Percentiles rank a stretch among this genome's conserved stretches.
phyloP scores from a whole-genome alignment of 129 eudicot genomes.

The Smallanthus sonchifolius region DNA sequence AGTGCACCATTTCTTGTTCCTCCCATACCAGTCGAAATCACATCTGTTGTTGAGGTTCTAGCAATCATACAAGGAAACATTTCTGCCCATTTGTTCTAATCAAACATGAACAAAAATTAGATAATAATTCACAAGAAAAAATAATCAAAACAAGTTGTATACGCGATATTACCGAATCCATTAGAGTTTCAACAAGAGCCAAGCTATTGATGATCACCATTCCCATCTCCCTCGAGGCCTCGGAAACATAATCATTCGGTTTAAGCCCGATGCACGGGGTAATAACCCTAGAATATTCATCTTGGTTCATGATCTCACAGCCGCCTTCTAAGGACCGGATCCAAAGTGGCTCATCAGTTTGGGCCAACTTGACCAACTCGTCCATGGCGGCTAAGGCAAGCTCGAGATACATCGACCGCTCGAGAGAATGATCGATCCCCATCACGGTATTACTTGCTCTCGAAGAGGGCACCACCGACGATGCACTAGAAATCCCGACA shows the following conservation, averaged over 20 bases:
- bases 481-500: slow-evolving; percentile 45
- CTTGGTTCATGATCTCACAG: slow-evolving; percentile 62
- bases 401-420: slow-evolving; percentile 87
- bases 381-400: slow-evolving; percentile 97
- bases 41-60: slow-evolving; percentile 87
- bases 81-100: slow-evolving; percentile 91
- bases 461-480: slow-evolving; percentile 47
- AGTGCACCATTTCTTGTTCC: slow-evolving; percentile 99
- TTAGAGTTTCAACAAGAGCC: slow-evolving; percentile 93
- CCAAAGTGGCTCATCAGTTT: slow-evolving; percentile 88
- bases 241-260: slow-evolving; percentile 78
- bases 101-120: slow-evolving; percentile 5
- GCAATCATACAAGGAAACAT: slow-evolving; percentile 96
- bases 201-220: slow-evolving; percentile 95
- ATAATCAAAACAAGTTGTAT: background rate
- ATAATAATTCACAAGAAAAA: background rate
- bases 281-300: slow-evolving; percentile 59
- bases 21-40: slow-evolving; percentile 95
- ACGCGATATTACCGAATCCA: slow-evolving; percentile 72
- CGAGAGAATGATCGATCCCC: slow-evolving; percentile 66
- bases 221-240: slow-evolving; percentile 89
- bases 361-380: slow-evolving; percentile 82
- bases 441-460: slow-evolving; percentile 36
- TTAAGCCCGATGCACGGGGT: slow-evolving; percentile 74
- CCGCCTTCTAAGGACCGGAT: slow-evolving; percentile 64